Conservation (phyloP, 106 monocot genomes). For the Hemerocallis citrina region DNA sequence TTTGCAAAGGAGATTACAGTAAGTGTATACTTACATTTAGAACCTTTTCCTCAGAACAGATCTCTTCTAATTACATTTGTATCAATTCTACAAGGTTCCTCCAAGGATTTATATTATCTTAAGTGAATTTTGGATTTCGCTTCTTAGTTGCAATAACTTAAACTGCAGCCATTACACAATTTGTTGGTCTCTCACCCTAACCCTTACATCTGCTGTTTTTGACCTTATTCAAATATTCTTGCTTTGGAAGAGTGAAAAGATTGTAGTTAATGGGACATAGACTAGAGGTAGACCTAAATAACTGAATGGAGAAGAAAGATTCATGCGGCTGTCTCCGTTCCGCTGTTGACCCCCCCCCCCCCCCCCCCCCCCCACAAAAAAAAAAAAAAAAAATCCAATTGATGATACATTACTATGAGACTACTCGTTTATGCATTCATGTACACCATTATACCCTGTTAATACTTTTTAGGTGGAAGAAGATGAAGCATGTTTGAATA, state of each 20-base stretch:
- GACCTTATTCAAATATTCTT: no score
- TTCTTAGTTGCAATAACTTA: not conserved
- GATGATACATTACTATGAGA: not conserved
- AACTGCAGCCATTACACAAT: no score
- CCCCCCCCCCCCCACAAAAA: no score
- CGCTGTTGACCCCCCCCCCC: no score
- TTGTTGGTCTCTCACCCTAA: no score
- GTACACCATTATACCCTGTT: not conserved
- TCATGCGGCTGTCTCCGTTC: no score
- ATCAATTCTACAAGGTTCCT: not conserved
- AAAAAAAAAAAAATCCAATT: no score
- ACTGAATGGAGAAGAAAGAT: no score
- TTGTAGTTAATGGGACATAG: no score
- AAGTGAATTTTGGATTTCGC: not conserved
- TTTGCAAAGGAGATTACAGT: conserved; percentile 75
- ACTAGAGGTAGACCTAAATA: no score
- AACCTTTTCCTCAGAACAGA: not conserved
- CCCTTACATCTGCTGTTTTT: no score
- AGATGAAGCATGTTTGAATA: conserved; percentile 45
- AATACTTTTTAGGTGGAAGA: conserved; percentile 60
- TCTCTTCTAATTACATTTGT: not conserved
- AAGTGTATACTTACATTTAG: conserved; percentile 3
- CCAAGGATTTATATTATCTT: not conserved
- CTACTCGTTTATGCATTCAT: not conserved
- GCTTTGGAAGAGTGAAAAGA: no score